A percentile compares a stretch with the other conserved stretches of the same genome.
phyloP scores from a whole-genome alignment of 1,284 basidiomycete species.

The Gomphus bonarii region DNA sequence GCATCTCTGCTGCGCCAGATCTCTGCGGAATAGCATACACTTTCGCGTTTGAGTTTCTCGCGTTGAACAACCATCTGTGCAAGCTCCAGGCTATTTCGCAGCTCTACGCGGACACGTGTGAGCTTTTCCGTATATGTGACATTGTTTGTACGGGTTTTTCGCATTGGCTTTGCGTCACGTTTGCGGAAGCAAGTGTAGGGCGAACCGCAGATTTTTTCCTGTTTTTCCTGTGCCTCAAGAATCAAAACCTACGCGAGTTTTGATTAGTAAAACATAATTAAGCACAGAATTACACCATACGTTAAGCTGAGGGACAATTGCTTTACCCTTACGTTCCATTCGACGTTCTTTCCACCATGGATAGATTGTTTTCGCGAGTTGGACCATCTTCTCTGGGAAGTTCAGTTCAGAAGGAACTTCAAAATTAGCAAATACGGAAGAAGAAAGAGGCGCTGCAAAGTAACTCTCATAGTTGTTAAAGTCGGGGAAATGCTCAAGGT shows the following conservation, averaged over 20 bases:
- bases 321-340: slow-evolving; percentile 61
- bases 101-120: slow-evolving; percentile 68
- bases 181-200: slow-evolving; percentile 98
- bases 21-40: slow-evolving; percentile 43
- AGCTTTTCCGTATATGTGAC: slow-evolving; percentile 84
- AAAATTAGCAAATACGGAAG: slow-evolving; percentile 53
- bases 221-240: slow-evolving; percentile 11
- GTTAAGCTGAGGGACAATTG: slow-evolving; percentile 74
- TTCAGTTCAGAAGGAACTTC: slow-evolving; percentile 54
- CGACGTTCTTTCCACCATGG: slow-evolving; percentile 77
- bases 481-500: slow-evolving; percentile 38
- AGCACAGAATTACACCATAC: slow-evolving; percentile 30
- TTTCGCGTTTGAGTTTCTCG: slow-evolving; percentile 67
- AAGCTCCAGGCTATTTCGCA: slow-evolving; percentile 64
- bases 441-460: slow-evolving; percentile 47
- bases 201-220: slow-evolving; percentile 12
- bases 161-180: slow-evolving; percentile 87
- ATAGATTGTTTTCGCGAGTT: slow-evolving; percentile 62
- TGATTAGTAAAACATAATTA: slow-evolving; percentile 5
- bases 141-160: slow-evolving; percentile 91
- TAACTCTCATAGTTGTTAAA: slow-evolving; percentile 73
- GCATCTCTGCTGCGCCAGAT: slow-evolving; percentile 76
- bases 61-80: slow-evolving; percentile 60
- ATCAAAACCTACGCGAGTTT: slow-evolving; percentile 16
- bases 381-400: slow-evolving; percentile 40